Conservation (phyloP, 2,329 filamentous ascomycete species). For the Colletotrichum lindemuthianum region DNA sequence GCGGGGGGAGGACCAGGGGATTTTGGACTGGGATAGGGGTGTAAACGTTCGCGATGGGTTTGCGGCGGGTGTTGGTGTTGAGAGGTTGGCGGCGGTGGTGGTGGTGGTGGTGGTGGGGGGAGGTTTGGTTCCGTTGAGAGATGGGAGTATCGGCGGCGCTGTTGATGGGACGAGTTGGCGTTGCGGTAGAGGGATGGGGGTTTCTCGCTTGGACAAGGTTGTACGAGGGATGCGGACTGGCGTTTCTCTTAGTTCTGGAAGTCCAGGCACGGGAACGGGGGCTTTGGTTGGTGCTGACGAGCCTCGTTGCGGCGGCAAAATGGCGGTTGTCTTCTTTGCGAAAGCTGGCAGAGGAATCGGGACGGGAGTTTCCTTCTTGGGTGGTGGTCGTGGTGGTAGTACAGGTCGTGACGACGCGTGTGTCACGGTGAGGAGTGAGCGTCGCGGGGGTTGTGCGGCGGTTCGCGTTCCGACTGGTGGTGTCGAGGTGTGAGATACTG, state of each 20-base stretch:
- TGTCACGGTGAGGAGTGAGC: constrained; percentile 19
- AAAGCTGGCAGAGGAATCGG: background rate
- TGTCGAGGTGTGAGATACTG: background rate
- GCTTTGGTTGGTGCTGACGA: background rate
- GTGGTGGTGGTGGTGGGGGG: background rate
- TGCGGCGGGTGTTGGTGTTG: background rate
- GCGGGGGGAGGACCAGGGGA: background rate
- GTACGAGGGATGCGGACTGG: background rate
- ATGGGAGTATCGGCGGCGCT: background rate
- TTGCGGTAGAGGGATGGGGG: background rate
- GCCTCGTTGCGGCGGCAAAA: background rate
- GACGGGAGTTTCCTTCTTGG: background rate
- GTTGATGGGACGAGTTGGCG: background rate
- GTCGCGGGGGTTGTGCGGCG: background rate
- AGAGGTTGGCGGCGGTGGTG: background rate
- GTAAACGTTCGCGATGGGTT: no score
- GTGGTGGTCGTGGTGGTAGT: background rate
- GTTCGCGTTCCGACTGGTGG: background rate
- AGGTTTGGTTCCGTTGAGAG: background rate
- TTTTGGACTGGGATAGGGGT: background rate
- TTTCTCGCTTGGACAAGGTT: background rate
- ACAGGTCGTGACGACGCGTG: constrained; percentile 1
- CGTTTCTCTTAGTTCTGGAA: background rate
- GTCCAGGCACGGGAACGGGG: no score
- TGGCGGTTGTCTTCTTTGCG: background rate